Base-by-base conservation (phyloP, 2,329 filamentous ascomycete species). In the Colletotrichum sojae region DNA sequence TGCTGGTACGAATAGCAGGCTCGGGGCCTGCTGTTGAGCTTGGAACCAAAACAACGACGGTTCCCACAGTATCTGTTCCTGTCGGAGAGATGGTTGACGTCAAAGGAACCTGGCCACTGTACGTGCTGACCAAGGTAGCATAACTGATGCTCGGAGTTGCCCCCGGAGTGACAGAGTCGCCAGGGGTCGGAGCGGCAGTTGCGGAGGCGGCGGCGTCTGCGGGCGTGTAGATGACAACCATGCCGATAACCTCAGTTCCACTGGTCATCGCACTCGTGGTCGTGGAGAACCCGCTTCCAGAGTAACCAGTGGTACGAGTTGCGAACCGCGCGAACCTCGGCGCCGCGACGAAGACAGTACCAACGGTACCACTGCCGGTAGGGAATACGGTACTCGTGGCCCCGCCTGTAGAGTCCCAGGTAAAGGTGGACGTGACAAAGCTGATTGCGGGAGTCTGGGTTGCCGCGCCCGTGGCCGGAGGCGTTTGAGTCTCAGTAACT, bases 91-190 rank as follows among this genome's bases (percentile, higher is more conserved):
- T 36, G 3, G 63, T 69, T 16, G 58, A 67, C 9, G 63, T 69
- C 18, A 55, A 52, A 3, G 56, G 67, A 18, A 51, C 46, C 15
- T 43, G 36, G 8, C 63, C 67, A 4, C 31, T 40, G 46, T 67
- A 69, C 5, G 55, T 67, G 56, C 63, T 67, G 27, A 67, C 45
- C 6, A 69, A 49, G 8, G 67, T 69, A 18, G 57, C 63, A 16
- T 53, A 56, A 1, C 40, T 31, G 10, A 61, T 27, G 25, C 45
- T 48, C 10, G 45, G 18, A 13, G 52, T 22, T 6, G 52, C 39
- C 18, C 15, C 31, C 1, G 57, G 40, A 27, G 60, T 8, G 6
- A 40, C 15, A 2, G 64, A 45, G 3, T 18, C 22, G 8, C 45
- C 64, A 12, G 52, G 12, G 6, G 45, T 45, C 2, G 64, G 16